phyloP scores from a whole-genome alignment of 2,329 filamentous ascomycete species.

The Neoscytalidium dimidiatum region DNA sequence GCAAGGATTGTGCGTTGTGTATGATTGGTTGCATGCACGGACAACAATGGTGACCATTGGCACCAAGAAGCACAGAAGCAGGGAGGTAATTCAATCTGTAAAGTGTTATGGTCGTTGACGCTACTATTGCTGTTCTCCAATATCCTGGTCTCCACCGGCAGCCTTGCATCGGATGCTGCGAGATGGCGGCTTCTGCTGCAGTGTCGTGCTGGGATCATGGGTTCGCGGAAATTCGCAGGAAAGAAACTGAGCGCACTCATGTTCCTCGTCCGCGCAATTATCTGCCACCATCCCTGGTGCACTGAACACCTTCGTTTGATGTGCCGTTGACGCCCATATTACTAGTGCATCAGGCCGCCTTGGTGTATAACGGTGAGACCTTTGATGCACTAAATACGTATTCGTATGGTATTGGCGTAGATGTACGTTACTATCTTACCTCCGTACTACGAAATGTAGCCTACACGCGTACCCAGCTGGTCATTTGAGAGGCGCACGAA shows the following conservation, averaged over 20 bases:
- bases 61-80: background rate
- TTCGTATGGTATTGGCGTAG: no score
- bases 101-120: background rate
- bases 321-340: no score
- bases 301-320: no score
- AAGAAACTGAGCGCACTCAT: background rate
- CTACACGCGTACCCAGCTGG: background rate
- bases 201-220: conserved; percentile 6
- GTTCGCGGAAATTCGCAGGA: background rate
- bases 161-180: conserved; percentile 13
- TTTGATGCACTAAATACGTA: no score
- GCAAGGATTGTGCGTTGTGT: background rate
- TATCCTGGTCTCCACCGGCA: background rate
- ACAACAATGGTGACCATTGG: background rate
- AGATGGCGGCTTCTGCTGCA: background rate
- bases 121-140: background rate
- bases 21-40: background rate
- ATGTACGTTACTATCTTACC: no score
- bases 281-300: no score
- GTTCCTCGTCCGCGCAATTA: no score
- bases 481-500: background rate
- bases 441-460: no score
- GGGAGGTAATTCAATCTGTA: background rate
- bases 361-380: no score
- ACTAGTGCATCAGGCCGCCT: no score